Base-by-base conservation (phyloP, 1,284 basidiomycete genomes). In the Meripilus lineatus region DNA sequence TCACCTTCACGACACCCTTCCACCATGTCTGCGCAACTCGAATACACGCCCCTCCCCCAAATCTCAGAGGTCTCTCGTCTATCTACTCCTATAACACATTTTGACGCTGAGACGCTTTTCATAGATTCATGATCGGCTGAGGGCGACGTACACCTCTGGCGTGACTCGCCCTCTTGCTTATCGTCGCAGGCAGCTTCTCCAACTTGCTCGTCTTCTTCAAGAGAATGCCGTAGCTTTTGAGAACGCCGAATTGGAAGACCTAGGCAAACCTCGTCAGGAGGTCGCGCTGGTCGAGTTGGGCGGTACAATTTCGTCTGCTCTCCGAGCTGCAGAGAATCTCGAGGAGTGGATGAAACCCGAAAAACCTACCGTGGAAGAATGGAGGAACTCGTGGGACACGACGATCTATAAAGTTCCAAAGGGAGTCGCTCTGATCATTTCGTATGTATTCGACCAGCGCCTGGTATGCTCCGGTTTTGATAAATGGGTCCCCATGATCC, bases 101-200 rank as follows among this genome's bases (percentile, higher is more conserved):
- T n/a, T n/a, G n/a, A n/a, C n/a, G n/a, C n/a, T n/a, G n/a, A n/a
- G n/a, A n/a, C n/a, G n/a, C n/a, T n/a, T n/a, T n/a, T n/a, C n/a
- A n/a, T n/a, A 78, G 74, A 68, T 72, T 39, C 68, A 78, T 50
- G 61, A 59, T 7, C 62, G 65, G 2, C 62, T 84, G 10, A 61
- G 64, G 34, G 55, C 57, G 36, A 72, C 74, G 10, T 85, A 83
- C 64, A 58, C 64, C 15, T 64, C 71, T 4, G 70, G 73, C 17
- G 71, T 66, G 45, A 80, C 80, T 3, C 67, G 70, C 21, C 62
- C 72, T 10, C 56, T 83, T 39, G 67, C 66, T 32, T 85, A 78
- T 59, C 68, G 83, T 32, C 71, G 77, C 49, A 71, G 72, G 44
- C 81, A 84, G 63, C 71, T 85, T 41, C 73, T 79, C 52, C 77